A percentile compares a stretch with the other conserved stretches of the same genome.
Evolutionary conservation across 2,329 filamentous ascomycete genomes (phyloP).

Genomic region (Clarireedia hainanense): DNA sequence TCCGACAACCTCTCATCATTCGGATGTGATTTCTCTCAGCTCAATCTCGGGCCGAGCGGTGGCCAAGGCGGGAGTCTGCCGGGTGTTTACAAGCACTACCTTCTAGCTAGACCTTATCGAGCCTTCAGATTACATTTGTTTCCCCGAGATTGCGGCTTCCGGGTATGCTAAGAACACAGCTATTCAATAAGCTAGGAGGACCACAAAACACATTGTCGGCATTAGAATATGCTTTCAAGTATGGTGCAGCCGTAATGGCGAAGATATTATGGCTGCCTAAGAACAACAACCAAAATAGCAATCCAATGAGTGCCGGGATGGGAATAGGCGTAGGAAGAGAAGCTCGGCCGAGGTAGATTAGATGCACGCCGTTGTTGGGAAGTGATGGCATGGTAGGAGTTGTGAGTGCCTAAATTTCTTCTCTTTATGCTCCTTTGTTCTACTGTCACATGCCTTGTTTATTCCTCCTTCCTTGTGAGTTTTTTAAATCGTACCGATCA

Average conservation of each 20-base stretch:
- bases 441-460: too few relatives aligned
- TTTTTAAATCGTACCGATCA: too few relatives aligned
- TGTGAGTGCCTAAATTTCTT: too few relatives aligned
- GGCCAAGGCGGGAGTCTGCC: not conserved
- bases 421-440: too few relatives aligned
- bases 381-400: not conserved
- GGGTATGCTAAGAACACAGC: constrained; percentile 53
- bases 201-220: constrained; percentile 38
- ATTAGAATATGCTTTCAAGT: constrained; percentile 48
- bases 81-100: constrained; percentile 32
- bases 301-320: not conserved
- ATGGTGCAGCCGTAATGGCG: constrained; percentile 62
- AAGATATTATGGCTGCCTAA: constrained; percentile 61
- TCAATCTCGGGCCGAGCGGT: not conserved
- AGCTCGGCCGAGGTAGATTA: not conserved
- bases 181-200: constrained; percentile 45
- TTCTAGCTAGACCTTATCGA: constrained; percentile 57
- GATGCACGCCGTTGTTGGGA: not conserved
- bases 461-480: too few relatives aligned
- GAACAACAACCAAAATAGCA: constrained; percentile 7
- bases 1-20: constrained; percentile 2
- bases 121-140: constrained; percentile 58
- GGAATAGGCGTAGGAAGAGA: not conserved
- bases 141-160: constrained; percentile 59
- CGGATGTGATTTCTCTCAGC: not conserved